Conservation (phyloP, 108 stramenopile genomes). For the Ochromonas danica region DNA sequence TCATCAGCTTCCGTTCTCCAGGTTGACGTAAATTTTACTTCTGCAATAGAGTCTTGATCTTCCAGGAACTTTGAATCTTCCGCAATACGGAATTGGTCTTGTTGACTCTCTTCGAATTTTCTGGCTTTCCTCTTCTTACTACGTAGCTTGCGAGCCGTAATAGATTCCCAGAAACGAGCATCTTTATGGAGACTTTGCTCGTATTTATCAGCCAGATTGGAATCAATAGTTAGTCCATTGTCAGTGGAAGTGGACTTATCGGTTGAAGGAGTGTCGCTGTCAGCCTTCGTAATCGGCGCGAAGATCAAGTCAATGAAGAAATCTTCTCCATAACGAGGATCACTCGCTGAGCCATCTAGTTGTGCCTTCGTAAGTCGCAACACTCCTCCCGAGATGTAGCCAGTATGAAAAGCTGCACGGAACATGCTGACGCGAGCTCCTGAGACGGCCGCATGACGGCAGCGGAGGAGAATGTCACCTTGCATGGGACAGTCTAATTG, state of each 20-base stretch:
- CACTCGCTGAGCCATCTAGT: constrained; percentile 86
- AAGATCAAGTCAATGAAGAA: constrained; percentile 92
- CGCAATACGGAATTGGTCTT: constrained; percentile 20
- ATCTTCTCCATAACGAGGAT: constrained; percentile 77
- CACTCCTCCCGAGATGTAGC: constrained; percentile 83
- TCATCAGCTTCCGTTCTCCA: neutral
- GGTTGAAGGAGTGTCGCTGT: neutral
- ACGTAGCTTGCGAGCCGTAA: neutral
- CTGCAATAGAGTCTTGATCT: neutral
- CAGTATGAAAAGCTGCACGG: constrained; percentile 93
- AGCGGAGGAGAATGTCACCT: constrained; percentile 82
- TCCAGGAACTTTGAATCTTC: constrained; percentile 9
- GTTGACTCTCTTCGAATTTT: constrained; percentile 26
- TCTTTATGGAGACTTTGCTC: constrained; percentile 54
- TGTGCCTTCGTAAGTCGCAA: constrained; percentile 82
- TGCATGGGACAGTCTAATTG: constrained; percentile 71
- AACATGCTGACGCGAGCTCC: constrained; percentile 87
- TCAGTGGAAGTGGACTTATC: neutral
- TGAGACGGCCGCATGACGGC: constrained; percentile 73
- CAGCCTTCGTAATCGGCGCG: constrained; percentile 58
- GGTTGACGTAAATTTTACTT: neutral
- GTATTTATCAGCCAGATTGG: constrained; percentile 45
- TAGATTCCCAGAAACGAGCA: constrained; percentile 52
- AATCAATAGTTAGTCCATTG: constrained; percentile 38
- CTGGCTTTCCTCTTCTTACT: neutral